Evolutionary conservation across 805 yeast species (phyloP).

Genomic region (Ogataea chonburiensis): DNA sequence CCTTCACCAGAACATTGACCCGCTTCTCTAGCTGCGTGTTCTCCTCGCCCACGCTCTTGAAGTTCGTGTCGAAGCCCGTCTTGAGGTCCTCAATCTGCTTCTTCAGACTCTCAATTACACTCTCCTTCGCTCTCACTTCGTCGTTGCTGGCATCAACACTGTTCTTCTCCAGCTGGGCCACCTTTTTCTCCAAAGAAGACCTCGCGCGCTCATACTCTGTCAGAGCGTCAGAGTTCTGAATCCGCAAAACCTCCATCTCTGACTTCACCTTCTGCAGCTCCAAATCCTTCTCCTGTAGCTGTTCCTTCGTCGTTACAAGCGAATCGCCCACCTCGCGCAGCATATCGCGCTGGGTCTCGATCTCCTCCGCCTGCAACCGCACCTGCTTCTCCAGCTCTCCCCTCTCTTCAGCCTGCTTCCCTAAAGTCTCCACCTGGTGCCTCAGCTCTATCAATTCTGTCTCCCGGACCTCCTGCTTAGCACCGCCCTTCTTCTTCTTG

Average conservation of each 20-base stretch:
- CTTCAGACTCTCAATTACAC: slow-evolving; percentile 21
- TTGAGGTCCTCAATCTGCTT: slow-evolving; percentile 19
- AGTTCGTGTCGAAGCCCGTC: slow-evolving; percentile 21
- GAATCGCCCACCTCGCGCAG: slow-evolving; percentile 75
- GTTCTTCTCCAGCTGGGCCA: slow-evolving; percentile 14
- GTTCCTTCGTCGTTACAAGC: slow-evolving; percentile 65
- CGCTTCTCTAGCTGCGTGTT: slow-evolving; percentile 32
- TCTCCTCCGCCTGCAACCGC: slow-evolving; percentile 53
- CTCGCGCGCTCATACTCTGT: slow-evolving; percentile 36
- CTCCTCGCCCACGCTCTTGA: slow-evolving; percentile 29
- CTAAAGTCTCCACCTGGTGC: slow-evolving; percentile 24
- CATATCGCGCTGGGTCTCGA: slow-evolving; percentile 73
- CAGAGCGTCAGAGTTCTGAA: slow-evolving; percentile 38
- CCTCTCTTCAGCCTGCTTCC: too few species aligned
- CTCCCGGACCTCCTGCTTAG: slow-evolving; percentile 6
- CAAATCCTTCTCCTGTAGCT: slow-evolving; percentile 1
- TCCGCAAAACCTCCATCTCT: slow-evolving; percentile 32
- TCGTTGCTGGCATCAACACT: slow-evolving; percentile 8
- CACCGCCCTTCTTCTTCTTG: slow-evolving; percentile 22
- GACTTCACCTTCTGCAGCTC: slow-evolving; percentile 24
- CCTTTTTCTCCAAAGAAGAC: slow-evolving; percentile 17
- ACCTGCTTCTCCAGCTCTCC: slow-evolving; percentile 32
- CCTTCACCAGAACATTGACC: slow-evolving; percentile 34
- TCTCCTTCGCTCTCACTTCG: slow-evolving; percentile 16
- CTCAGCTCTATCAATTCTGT: slow-evolving; percentile 27